Evolutionary conservation across 306 rosid species (phyloP).

Genomic region (Trifolium pratense): DNA sequence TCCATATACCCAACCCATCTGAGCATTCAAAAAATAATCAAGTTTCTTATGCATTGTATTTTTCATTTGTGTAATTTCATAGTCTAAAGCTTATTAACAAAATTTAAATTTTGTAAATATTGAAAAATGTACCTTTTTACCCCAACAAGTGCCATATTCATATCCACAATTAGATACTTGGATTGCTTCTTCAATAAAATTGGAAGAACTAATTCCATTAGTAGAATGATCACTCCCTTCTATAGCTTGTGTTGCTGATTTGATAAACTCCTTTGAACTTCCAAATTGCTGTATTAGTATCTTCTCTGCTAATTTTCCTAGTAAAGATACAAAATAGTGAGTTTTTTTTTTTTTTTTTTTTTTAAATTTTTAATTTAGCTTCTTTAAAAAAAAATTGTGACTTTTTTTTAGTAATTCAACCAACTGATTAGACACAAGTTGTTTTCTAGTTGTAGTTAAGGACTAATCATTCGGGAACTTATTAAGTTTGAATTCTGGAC

Average conservation of each 20-base stretch:
- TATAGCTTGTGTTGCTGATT: slow-evolving; percentile 51
- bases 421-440: too few relatives aligned
- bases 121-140: slow-evolving; percentile 61
- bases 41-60: too few relatives aligned
- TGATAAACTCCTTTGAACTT: slow-evolving; percentile 52
- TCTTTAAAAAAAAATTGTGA: too few relatives aligned
- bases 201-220: slow-evolving; percentile 14
- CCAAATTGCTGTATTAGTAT: slow-evolving; percentile 51
- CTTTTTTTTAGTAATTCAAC: too few relatives aligned
- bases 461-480: too few relatives aligned
- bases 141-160: slow-evolving; percentile 69
- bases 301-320: slow-evolving; percentile 46
- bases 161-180: slow-evolving; percentile 54
- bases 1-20: slow-evolving; percentile 60
- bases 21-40: too few relatives aligned
- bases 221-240: slow-evolving; percentile 33
- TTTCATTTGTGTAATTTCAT: too few relatives aligned
- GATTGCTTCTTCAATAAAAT: slow-evolving; percentile 45
- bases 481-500: too few relatives aligned
- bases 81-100: not conserved
- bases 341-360: too few relatives aligned
- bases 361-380: too few relatives aligned
- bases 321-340: not conserved
- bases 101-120: not conserved
- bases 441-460: too few relatives aligned